phyloP scores from a whole-genome alignment of 140 eudicot species.

The Stevia rebaudiana region DNA sequence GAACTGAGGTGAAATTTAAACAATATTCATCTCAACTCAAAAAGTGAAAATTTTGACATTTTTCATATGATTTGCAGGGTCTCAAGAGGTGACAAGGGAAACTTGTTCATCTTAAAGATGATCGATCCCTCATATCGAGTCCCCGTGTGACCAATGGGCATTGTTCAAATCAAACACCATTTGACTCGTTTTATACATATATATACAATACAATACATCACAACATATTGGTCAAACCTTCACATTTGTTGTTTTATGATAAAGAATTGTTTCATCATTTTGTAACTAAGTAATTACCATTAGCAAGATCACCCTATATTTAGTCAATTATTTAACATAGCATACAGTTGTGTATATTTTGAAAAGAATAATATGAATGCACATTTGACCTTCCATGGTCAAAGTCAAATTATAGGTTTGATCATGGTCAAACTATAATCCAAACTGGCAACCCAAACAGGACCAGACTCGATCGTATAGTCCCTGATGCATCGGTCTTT shows the following conservation, averaged over 20 bases:
- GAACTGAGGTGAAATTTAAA: conserved; percentile 52
- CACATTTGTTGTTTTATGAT: background rate
- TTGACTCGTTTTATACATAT: background rate
- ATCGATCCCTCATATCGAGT: conserved; percentile 60
- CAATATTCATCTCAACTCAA: background rate
- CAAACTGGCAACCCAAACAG: no score
- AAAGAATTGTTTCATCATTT: background rate
- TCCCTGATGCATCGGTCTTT: no score
- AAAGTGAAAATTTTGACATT: background rate
- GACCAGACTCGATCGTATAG: no score
- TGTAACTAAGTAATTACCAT: background rate
- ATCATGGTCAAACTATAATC: background rate
- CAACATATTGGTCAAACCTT: conserved; percentile 7
- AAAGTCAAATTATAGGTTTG: background rate
- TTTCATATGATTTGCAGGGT: conserved; percentile 39
- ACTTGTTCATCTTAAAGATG: conserved; percentile 77
- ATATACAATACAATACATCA: background rate
- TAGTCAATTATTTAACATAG: no score
- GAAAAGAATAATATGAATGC: background rate
- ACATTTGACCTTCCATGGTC: background rate
- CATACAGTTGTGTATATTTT: background rate
- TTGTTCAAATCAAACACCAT: background rate
- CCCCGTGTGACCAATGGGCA: conserved; percentile 28
- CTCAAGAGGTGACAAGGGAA: conserved; percentile 87
- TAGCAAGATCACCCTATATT: background rate